A percentile compares a stretch with the other conserved stretches of the same genome.
These are phyloP conservation scores for Candida orba DNA, from an alignment of 805 yeast species.

Conservation along the genomic window DNA sequence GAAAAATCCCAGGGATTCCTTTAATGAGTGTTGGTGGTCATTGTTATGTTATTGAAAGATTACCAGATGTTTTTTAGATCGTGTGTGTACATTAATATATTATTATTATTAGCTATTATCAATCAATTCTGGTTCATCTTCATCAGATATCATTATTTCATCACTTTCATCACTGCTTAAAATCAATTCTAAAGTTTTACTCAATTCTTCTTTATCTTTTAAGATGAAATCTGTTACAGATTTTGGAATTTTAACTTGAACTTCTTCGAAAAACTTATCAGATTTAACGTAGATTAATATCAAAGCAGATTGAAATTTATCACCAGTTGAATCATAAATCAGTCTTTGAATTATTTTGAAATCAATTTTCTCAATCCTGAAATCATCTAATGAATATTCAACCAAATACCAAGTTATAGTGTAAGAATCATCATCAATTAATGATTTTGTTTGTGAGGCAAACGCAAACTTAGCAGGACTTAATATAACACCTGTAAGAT, in stretches of 20 bases:
- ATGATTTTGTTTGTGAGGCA: conserved; percentile 11
- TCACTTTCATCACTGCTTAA: conserved; percentile 13
- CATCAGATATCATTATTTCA: conserved; percentile 3
- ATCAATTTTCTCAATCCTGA: conserved; percentile 10
- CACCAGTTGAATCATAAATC: conserved; percentile 15
- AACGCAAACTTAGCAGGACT: conserved; percentile 27
- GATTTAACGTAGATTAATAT: conserved; percentile 29
- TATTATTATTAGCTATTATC: neutral
- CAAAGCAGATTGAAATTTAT: conserved; percentile 25
- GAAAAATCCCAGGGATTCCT: conserved; percentile 97
- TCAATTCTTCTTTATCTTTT: conserved; percentile 23
- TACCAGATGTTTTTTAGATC: conserved; percentile 79
- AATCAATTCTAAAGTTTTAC: conserved; percentile 15
- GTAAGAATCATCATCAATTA: conserved; percentile 8
- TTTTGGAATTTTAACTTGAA: conserved; percentile 14
- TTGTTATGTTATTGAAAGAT: conserved; percentile 84
- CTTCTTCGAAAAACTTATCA: conserved; percentile 15
- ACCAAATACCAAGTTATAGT: conserved; percentile 25
- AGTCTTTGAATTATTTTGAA: conserved; percentile 23
- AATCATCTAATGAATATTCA: conserved; percentile 24
- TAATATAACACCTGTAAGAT: conserved; percentile 31
- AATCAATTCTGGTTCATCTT: neutral
- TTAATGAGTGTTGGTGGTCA: conserved; percentile 94
- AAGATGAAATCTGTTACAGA: conserved; percentile 25
- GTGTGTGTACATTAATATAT: neutral